Conservation (phyloP, 176 grass and related monocot species). For the Pontederia crassipes region DNA sequence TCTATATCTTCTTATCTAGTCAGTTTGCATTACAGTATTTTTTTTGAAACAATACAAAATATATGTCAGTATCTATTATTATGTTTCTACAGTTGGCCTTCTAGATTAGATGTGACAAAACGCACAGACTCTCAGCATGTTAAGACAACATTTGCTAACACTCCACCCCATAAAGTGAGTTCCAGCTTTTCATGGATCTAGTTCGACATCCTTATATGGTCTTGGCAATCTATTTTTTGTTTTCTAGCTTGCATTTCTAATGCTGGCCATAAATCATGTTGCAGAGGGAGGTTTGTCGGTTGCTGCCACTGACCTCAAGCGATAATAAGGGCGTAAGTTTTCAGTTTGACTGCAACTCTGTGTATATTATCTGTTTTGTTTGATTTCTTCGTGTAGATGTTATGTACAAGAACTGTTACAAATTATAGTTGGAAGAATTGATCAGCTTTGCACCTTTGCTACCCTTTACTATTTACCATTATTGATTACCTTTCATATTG, state of each 20-base stretch:
- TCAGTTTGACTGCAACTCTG: no score
- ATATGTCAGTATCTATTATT: constrained; percentile 1
- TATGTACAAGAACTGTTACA: no score
- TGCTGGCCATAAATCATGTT: constrained; percentile 14
- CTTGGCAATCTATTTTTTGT: constrained; percentile 3
- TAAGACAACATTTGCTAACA: constrained; percentile 73
- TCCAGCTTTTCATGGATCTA: constrained; percentile 10
- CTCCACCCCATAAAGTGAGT: constrained; percentile 66
- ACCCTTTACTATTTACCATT: no score
- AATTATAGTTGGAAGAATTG: no score
- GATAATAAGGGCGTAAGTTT: constrained; percentile 79
- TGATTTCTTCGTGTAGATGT: no score
- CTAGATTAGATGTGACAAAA: constrained; percentile 83
- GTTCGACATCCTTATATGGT: background rate
- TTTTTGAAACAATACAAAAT: background rate
- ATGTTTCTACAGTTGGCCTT: constrained; percentile 58
- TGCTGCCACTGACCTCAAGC: constrained; percentile 50
- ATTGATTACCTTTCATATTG: no score
- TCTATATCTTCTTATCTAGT: background rate
- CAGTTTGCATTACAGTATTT: background rate
- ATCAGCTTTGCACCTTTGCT: no score
- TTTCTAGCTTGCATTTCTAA: constrained; percentile 1
- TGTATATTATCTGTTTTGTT: no score
- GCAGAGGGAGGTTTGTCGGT: constrained; percentile 79
- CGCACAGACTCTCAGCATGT: constrained; percentile 71